phyloP scores from a whole-genome alignment of 768 basidiomycete species.

The Amanita subjunquillea region DNA sequence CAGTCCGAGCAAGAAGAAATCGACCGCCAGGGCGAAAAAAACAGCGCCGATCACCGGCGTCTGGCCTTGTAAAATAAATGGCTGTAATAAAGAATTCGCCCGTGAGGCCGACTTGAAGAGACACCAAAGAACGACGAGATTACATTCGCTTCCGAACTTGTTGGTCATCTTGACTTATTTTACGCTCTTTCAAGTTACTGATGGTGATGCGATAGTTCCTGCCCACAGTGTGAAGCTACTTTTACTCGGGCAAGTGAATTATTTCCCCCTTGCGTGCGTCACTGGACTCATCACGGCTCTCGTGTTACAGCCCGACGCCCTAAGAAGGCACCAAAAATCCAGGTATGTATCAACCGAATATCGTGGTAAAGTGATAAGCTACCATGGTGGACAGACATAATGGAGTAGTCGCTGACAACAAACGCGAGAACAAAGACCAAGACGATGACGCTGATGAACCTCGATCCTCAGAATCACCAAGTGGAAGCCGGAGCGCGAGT shows the following conservation, averaged over 20 bases:
- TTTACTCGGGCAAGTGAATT: conserved; percentile 59
- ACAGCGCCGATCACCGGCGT: conserved; percentile 38
- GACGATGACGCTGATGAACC: conserved; percentile 21
- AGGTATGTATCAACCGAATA: conserved; percentile 30
- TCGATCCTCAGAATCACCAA: conserved; percentile 26
- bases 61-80: conserved; percentile 77
- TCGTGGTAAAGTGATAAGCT: conserved; percentile 2
- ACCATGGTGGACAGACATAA: conserved; percentile 39
- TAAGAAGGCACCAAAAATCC: conserved; percentile 73
- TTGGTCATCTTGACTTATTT: conserved; percentile 23
- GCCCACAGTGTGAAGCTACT: conserved; percentile 72
- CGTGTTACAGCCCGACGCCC: conserved; percentile 56
- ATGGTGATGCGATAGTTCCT: conserved; percentile 33
- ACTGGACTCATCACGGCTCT: conserved; percentile 6
- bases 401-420: conserved; percentile 52
- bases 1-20: conserved; percentile 13
- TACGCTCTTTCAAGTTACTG: conserved; percentile 5
- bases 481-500: conserved; percentile 36
- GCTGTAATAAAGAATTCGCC: conserved; percentile 75
- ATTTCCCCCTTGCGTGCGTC: not conserved
- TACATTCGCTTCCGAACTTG: conserved; percentile 69
- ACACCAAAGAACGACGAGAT: conserved; percentile 72
- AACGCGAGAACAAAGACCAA: conserved; percentile 14
- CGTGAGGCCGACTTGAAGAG: conserved; percentile 76
- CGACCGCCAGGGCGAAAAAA: conserved; percentile 27